These are phyloP conservation scores for Cytospora mali DNA, from an alignment of 2,329 filamentous ascomycete genomes.

Conservation along the genomic window DNA sequence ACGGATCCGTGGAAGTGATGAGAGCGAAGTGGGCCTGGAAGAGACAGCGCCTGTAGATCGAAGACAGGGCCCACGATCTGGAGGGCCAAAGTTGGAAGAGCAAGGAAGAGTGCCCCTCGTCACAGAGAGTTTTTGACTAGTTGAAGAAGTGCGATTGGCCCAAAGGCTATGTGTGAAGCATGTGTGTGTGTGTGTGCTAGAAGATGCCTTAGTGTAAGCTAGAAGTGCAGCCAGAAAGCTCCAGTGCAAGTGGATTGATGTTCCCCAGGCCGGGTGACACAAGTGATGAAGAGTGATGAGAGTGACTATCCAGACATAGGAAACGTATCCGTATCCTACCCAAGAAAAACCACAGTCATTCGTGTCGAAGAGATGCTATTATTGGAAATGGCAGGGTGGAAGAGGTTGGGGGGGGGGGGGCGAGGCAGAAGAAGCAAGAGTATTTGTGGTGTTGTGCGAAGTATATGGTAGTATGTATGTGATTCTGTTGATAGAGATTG, in stretches of 20 bases:
- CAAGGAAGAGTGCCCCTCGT: slow-evolving; percentile 10
- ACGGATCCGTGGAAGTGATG: neutral
- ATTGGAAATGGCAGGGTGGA: too few relatives aligned
- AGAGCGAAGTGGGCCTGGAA: slow-evolving; percentile 13
- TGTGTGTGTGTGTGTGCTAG: slow-evolving; percentile 25
- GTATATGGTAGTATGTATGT: too few relatives aligned
- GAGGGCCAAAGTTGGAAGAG: slow-evolving; percentile 17
- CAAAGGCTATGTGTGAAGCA: neutral
- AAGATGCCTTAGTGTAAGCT: slow-evolving; percentile 30
- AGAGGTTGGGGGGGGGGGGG: too few relatives aligned
- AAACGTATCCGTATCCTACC: too few relatives aligned
- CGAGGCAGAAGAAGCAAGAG: too few relatives aligned
- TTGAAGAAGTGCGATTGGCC: slow-evolving; percentile 23
- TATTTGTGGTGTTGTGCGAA: too few relatives aligned
- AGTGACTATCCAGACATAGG: neutral
- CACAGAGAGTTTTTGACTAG: neutral
- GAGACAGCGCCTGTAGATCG: slow-evolving; percentile 19
- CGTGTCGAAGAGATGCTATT: too few relatives aligned
- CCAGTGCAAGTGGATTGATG: slow-evolving; percentile 15
- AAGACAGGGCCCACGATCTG: slow-evolving; percentile 24
- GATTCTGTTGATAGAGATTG: too few relatives aligned
- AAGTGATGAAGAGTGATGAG: slow-evolving; percentile 1
- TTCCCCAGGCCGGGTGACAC: slow-evolving; percentile 9
- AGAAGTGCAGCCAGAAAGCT: slow-evolving; percentile 26
- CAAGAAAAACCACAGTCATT: too few relatives aligned